A percentile compares a stretch with the other conserved stretches of the same genome.
Evolutionary conservation across 441 rosid genomes (phyloP).

Genomic region (Hypseocharis bilobata): DNA sequence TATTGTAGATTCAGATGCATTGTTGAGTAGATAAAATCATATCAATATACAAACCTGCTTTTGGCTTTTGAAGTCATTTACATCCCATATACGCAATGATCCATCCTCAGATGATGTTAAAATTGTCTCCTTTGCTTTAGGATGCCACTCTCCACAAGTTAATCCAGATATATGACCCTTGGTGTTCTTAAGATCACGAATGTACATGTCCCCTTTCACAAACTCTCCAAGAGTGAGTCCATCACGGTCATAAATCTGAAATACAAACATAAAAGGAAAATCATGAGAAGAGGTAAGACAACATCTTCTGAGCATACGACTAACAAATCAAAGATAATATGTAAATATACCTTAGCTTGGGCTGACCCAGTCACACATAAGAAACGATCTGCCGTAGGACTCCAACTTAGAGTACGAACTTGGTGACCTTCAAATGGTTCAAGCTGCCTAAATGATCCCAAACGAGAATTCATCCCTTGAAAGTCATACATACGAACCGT

Average conservation of each 20-base stretch:
- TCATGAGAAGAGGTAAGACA: conserved; percentile 9
- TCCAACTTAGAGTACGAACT: conserved; percentile 91
- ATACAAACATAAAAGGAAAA: conserved; percentile 14
- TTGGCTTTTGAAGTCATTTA: conserved; percentile 84
- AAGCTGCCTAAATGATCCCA: conserved; percentile 80
- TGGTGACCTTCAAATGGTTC: conserved; percentile 95
- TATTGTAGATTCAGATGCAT: not conserved
- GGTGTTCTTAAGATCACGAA: conserved; percentile 91
- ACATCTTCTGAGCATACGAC: not conserved
- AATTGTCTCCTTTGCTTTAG: conserved; percentile 67
- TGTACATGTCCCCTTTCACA: conserved; percentile 92
- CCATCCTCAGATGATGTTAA: conserved; percentile 96
- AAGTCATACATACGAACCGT: conserved; percentile 87
- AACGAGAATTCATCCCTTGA: conserved; percentile 92
- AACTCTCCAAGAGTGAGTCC: conserved; percentile 93
- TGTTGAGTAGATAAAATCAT: not conserved
- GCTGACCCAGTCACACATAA: conserved; percentile 91
- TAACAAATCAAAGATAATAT: not conserved
- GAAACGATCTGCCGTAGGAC: conserved; percentile 78
- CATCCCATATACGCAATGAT: conserved; percentile 92
- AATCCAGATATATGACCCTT: conserved; percentile 89
- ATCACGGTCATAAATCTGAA: conserved; percentile 86
- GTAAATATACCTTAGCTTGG: conserved; percentile 71
- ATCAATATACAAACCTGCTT: conserved; percentile 49
- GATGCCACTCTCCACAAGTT: conserved; percentile 97